phyloP scores from a whole-genome alignment of 352 stramenopile species.

The Globisporangium polare region DNA sequence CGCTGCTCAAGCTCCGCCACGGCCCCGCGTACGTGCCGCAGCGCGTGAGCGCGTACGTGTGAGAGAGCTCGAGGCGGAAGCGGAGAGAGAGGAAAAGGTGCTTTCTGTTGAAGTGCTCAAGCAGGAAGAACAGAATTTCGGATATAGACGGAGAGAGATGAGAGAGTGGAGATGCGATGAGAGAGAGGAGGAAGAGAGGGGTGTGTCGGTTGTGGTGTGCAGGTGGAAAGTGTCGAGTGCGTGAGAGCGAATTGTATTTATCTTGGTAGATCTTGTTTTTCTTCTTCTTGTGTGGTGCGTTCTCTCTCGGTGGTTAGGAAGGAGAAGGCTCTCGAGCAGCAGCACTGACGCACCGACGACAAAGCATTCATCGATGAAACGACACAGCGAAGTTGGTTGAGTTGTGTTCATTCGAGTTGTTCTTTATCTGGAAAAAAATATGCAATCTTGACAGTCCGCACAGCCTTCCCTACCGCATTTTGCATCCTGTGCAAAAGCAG shows the following conservation, averaged over 20 bases:
- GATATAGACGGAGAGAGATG: conserved; percentile 7
- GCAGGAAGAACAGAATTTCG: conserved; percentile 8
- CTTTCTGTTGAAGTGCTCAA: conserved; percentile 31
- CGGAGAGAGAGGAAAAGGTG: not conserved
- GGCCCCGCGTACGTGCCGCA: conserved; percentile 68
- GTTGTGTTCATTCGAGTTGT: conserved; percentile 1
- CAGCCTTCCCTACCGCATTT: not conserved
- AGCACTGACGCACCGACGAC: no score
- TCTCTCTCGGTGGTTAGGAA: no score
- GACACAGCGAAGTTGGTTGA: not conserved
- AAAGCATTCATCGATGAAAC: no score
- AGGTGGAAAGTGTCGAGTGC: conserved; percentile 3
- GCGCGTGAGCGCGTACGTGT: conserved; percentile 73
- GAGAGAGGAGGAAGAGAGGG: not conserved
- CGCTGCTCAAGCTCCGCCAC: conserved; percentile 80
- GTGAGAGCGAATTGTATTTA: conserved; percentile 10
- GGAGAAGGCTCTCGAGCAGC: no score
- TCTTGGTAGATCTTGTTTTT: conserved; percentile 3
- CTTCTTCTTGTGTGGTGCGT: no score
- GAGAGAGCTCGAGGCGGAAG: conserved; percentile 4
- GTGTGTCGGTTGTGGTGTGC: not conserved
- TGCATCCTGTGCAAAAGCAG: not conserved
- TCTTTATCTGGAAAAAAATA: conserved; percentile 10
- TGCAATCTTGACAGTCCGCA: not conserved
- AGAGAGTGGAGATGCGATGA: not conserved